phyloP scores from a whole-genome alignment of 2,329 filamentous ascomycete genomes.

The Epicoccum sorghinum region DNA sequence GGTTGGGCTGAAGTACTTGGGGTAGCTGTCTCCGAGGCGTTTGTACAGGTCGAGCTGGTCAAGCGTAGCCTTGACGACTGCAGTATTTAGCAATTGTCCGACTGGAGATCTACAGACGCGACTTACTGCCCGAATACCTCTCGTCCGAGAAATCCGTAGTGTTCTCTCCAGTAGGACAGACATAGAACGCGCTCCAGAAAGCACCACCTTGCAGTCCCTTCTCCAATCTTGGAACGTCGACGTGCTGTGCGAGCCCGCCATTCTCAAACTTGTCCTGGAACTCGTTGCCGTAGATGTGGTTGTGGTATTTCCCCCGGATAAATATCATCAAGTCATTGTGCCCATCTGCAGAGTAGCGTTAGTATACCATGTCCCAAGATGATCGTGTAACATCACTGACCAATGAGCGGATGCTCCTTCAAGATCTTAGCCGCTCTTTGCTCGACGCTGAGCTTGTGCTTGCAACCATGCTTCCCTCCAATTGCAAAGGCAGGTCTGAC shows the following conservation, averaged over 20 bases:
- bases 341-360: slow-evolving; percentile 65
- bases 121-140: slow-evolving; percentile 70
- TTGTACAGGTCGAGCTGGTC: slow-evolving; percentile 77
- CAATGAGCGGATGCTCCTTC: slow-evolving; percentile 49
- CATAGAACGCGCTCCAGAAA: slow-evolving; percentile 91
- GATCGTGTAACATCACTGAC: slow-evolving; percentile 29
- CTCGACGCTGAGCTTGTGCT: slow-evolving; percentile 28
- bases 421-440: slow-evolving; percentile 45
- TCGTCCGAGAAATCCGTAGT: slow-evolving; percentile 74
- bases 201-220: slow-evolving; percentile 77
- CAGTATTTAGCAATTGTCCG: slow-evolving; percentile 13
- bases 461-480: slow-evolving; percentile 1
- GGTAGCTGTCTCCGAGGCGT: slow-evolving; percentile 68
- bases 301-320: slow-evolving; percentile 70
- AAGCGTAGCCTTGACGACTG: slow-evolving; percentile 70
- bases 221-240: slow-evolving; percentile 78
- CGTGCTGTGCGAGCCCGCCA: slow-evolving; percentile 71
- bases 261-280: slow-evolving; percentile 78
- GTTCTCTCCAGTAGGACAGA: slow-evolving; percentile 68
- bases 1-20: slow-evolving; percentile 70
- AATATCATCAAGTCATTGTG: slow-evolving; percentile 86
- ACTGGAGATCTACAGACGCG: not conserved
- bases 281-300: slow-evolving; percentile 73
- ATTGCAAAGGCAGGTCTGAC: slow-evolving; percentile 6
- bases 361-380: slow-evolving; percentile 14